phyloP scores from a whole-genome alignment of 1,284 basidiomycete species.

The Microbotryum silenes-acaulis region DNA sequence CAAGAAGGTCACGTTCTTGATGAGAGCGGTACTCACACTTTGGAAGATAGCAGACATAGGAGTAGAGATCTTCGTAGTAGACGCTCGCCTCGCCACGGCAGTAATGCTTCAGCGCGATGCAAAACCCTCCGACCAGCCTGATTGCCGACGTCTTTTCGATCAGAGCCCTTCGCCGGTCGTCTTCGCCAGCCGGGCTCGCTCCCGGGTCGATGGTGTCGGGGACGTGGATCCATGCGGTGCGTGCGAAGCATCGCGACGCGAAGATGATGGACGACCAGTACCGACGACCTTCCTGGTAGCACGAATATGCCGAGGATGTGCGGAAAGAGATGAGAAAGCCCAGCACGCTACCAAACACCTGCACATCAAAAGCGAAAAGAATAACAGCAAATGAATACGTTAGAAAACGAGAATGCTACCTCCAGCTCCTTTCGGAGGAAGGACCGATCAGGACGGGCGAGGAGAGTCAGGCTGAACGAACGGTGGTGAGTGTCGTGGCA shows the following conservation, averaged over 20 bases:
- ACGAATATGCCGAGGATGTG: slow-evolving; percentile 66
- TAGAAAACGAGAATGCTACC: too few relatives aligned
- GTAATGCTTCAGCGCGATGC: slow-evolving; percentile 34
- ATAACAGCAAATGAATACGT: not conserved
- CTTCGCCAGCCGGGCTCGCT: not conserved
- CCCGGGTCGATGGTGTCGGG: slow-evolving; percentile 34
- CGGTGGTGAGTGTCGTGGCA: not conserved
- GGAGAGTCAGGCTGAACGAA: too few relatives aligned
- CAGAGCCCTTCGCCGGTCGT: not conserved
- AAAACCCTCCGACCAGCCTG: slow-evolving; percentile 18
- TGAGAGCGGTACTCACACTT: too few relatives aligned
- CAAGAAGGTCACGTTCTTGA: too few relatives aligned
- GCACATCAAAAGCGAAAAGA: slow-evolving; percentile 25
- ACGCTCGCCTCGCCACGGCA: slow-evolving; percentile 36
- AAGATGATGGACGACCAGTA: slow-evolving; percentile 63
- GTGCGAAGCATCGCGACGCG: slow-evolving; percentile 51
- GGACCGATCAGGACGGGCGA: not conserved
- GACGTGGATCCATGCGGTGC: slow-evolving; percentile 41
- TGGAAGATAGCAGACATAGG: slow-evolving; percentile 23
- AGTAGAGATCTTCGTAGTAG: slow-evolving; percentile 28
- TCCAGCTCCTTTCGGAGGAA: not conserved
- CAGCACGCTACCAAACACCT: slow-evolving; percentile 54
- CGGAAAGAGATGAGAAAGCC: slow-evolving; percentile 59
- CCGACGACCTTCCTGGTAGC: slow-evolving; percentile 63
- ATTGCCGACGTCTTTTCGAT: slow-evolving; percentile 22